These are phyloP conservation scores for Vachellia pachyceras DNA, from an alignment of 306 rosid genomes.

Conservation along the genomic window DNA sequence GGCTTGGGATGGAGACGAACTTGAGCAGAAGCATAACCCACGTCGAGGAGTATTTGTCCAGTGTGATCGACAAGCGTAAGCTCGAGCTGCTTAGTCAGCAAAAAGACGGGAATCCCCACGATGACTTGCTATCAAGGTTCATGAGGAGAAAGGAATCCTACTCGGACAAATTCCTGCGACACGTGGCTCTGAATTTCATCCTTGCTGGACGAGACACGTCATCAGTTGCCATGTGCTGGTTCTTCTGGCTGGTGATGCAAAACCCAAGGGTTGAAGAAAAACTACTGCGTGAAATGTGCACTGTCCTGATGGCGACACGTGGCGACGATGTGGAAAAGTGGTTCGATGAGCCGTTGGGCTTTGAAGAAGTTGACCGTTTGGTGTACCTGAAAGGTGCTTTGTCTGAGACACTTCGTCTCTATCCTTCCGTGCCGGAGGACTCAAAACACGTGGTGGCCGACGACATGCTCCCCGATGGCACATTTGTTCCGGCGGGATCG, in stretches of 20 bases:
- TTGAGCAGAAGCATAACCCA: slow-evolving; percentile 79
- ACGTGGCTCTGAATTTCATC: slow-evolving; percentile 92
- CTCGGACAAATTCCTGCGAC: slow-evolving; percentile 70
- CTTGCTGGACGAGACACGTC: slow-evolving; percentile 98
- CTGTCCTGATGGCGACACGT: slow-evolving; percentile 72
- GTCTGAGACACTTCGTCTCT: slow-evolving; percentile 78
- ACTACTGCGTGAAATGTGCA: slow-evolving; percentile 61
- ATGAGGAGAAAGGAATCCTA: slow-evolving; percentile 85
- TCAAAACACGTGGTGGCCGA: slow-evolving; percentile 79
- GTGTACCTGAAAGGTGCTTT: slow-evolving; percentile 75
- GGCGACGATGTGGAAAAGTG: slow-evolving; percentile 52
- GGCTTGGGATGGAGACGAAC: slow-evolving; percentile 88
- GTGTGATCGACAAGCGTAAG: slow-evolving; percentile 77
- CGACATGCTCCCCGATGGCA: slow-evolving; percentile 79
- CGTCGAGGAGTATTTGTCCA: slow-evolving; percentile 72
- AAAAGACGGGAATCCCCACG: slow-evolving; percentile 69
- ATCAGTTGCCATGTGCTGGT: slow-evolving; percentile 82
- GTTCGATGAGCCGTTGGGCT: slow-evolving; percentile 69
- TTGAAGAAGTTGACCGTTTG: slow-evolving; percentile 85
- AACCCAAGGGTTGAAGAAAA: slow-evolving; percentile 71
- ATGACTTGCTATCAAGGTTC: slow-evolving; percentile 82
- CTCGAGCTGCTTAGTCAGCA: slow-evolving; percentile 71
- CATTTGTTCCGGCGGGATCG: slow-evolving; percentile 83
- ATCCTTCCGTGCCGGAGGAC: slow-evolving; percentile 92
- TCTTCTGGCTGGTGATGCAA: slow-evolving; percentile 75